phyloP scores from a whole-genome alignment of 208 protist species.

The Lotmaria passim region DNA sequence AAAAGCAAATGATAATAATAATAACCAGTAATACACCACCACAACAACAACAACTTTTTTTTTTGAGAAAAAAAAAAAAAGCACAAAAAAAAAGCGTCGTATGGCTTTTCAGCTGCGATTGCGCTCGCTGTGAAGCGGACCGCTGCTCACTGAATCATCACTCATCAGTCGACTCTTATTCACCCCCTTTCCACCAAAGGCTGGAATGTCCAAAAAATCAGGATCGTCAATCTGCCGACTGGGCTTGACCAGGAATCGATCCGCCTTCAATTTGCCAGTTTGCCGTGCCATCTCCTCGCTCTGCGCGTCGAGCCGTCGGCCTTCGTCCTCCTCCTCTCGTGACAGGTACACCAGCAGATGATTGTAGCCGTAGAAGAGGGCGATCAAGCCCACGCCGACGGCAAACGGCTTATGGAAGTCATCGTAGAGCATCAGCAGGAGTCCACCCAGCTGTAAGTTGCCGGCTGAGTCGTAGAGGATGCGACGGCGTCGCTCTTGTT shows the following conservation, averaged over 20 bases:
- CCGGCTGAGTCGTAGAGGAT: constrained; percentile 67
- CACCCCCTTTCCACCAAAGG: constrained; percentile 67
- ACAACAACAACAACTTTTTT: too few species aligned
- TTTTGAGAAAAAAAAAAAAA: too few species aligned
- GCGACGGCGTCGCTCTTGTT: constrained; percentile 55
- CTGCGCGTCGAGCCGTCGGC: constrained; percentile 36
- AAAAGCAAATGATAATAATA: too few species aligned
- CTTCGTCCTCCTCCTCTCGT: constrained; percentile 38
- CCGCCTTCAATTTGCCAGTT: constrained; percentile 69
- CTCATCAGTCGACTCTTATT: constrained; percentile 58
- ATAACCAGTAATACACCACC: too few species aligned
- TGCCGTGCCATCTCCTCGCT: constrained; percentile 54
- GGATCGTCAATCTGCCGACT: constrained; percentile 80
- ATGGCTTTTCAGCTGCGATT: constrained; percentile 28
- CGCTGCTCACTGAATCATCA: constrained; percentile 52
- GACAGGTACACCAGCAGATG: constrained; percentile 52
- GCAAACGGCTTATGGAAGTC: constrained; percentile 57
- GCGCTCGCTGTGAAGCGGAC: constrained; percentile 18
- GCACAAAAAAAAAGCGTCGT: too few species aligned
- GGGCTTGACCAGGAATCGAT: constrained; percentile 74
- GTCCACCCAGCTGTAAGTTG: constrained; percentile 54
- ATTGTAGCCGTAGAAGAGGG: constrained; percentile 58
- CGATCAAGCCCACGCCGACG: constrained; percentile 32
- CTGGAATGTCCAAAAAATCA: constrained; percentile 75
- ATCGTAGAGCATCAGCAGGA: constrained; percentile 60